A percentile compares a stretch with the other conserved stretches of the same genome.
Evolutionary conservation across 768 basidiomycete species (phyloP).

Genomic region (Tulasnella calospora): DNA sequence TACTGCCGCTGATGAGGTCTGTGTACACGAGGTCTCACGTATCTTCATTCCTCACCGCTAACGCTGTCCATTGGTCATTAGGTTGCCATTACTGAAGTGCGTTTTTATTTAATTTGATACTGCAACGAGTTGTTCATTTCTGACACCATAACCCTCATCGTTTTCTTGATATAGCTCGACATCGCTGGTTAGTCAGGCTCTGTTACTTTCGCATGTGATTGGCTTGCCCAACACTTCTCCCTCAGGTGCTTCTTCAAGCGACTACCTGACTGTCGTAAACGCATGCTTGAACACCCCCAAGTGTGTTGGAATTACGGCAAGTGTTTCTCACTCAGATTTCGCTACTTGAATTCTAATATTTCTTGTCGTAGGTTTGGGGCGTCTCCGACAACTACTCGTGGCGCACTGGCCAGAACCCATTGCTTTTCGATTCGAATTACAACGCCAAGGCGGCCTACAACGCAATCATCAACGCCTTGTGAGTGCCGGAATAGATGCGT

Average conservation of each 20-base stretch:
- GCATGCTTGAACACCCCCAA: constrained; percentile 20
- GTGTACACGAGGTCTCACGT: background rate
- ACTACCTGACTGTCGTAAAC: constrained; percentile 14
- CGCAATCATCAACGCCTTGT: constrained; percentile 15
- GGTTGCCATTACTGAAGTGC: background rate
- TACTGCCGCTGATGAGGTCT: background rate
- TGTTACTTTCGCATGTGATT: background rate
- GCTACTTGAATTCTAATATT: background rate
- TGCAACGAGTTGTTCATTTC: background rate
- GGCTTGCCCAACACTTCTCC: background rate
- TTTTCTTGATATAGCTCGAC: background rate
- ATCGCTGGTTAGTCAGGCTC: background rate
- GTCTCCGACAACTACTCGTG: constrained; percentile 8
- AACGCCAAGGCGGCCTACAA: constrained; percentile 10
- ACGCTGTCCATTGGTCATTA: background rate
- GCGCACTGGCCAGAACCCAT: constrained; percentile 4
- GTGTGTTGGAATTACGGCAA: constrained; percentile 17
- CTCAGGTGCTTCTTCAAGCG: background rate
- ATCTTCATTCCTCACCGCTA: background rate
- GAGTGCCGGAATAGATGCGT: background rate
- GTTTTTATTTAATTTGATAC: background rate
- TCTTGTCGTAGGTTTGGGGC: constrained; percentile 14
- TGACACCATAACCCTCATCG: background rate
- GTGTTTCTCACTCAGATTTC: background rate
- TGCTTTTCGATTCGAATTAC: constrained; percentile 20